Percentiles rank a stretch among this genome's conserved stretches.
phyloP scores from a whole-genome alignment of 2,329 filamentous ascomycete genomes.

The Trichophyton equinum region DNA sequence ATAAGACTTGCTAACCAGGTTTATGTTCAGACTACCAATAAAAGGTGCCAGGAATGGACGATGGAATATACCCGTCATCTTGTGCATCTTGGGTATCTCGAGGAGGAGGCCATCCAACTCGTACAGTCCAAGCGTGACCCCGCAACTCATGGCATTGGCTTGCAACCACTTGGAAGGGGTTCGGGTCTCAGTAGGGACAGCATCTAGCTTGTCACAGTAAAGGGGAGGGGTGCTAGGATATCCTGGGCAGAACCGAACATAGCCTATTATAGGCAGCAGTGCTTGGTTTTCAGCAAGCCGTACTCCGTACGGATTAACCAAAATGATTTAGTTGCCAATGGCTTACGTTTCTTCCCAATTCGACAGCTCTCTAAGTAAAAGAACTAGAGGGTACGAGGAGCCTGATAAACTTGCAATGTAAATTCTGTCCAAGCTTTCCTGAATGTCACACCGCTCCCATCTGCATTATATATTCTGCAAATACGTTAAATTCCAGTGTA shows the following conservation, averaged over 20 bases:
- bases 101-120: conserved; percentile 15
- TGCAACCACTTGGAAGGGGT: not conserved
- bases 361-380: too few relatives aligned
- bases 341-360: too few relatives aligned
- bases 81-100: conserved; percentile 16
- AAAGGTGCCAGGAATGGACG: conserved; percentile 25
- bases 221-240: too few relatives aligned
- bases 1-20: not conserved
- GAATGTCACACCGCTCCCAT: conserved; percentile 11
- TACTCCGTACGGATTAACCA: too few relatives aligned
- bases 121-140: conserved; percentile 22
- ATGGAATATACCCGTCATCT: conserved; percentile 22
- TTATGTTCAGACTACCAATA: conserved; percentile 20
- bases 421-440: not conserved
- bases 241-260: too few relatives aligned
- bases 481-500: conserved; percentile 5
- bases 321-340: too few relatives aligned
- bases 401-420: not conserved
- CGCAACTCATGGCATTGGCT: conserved; percentile 20
- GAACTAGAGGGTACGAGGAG: too few relatives aligned
- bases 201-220: too few relatives aligned
- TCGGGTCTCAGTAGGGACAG: not conserved
- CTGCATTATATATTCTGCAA: conserved; percentile 8
- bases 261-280: too few relatives aligned
- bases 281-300: too few relatives aligned